These are phyloP conservation scores for Aspergillus novofumigatus DNA, from an alignment of 2,329 filamentous ascomycete genomes.

Conservation along the genomic window DNA sequence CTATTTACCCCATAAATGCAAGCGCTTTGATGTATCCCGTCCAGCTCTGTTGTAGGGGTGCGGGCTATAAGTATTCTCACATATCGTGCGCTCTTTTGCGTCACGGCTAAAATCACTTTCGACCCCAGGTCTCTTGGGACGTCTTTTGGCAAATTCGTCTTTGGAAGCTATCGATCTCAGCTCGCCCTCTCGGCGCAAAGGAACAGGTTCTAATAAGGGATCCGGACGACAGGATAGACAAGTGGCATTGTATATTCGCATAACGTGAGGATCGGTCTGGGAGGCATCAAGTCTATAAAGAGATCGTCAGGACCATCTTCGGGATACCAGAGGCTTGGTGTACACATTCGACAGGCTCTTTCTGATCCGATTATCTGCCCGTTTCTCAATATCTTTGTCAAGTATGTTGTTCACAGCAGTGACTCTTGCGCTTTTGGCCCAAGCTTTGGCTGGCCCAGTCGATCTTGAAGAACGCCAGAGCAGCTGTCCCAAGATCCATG, in stretches of 20 bases:
- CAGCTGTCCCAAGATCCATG: constrained; percentile 44
- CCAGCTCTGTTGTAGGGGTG: not conserved
- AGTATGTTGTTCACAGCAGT: not conserved
- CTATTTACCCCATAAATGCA: not conserved
- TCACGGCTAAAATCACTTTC: not conserved
- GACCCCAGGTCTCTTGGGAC: not conserved
- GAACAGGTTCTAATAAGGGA: not conserved
- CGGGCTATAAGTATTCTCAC: not conserved
- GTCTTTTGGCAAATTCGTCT: not conserved
- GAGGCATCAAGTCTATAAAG: not conserved
- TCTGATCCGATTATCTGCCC: not conserved
- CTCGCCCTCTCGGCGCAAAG: not conserved
- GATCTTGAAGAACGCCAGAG: constrained; percentile 15
- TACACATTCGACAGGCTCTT: not conserved
- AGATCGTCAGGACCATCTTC: not conserved
- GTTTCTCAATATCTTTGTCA: not conserved
- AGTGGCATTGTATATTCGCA: not conserved
- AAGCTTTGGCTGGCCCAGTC: constrained; percentile 4
- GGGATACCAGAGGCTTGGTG: not conserved
- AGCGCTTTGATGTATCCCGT: not conserved
- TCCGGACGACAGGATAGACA: not conserved
- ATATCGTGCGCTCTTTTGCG: not conserved
- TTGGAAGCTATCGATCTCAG: not conserved
- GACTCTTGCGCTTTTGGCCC: not conserved
- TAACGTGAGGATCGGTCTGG: not conserved